Evolutionary conservation across 2,329 filamentous ascomycete genomes (phyloP), one percentile per base, ranked within the genome.

Genomic region (Lachnellula occidentalis): DNA sequence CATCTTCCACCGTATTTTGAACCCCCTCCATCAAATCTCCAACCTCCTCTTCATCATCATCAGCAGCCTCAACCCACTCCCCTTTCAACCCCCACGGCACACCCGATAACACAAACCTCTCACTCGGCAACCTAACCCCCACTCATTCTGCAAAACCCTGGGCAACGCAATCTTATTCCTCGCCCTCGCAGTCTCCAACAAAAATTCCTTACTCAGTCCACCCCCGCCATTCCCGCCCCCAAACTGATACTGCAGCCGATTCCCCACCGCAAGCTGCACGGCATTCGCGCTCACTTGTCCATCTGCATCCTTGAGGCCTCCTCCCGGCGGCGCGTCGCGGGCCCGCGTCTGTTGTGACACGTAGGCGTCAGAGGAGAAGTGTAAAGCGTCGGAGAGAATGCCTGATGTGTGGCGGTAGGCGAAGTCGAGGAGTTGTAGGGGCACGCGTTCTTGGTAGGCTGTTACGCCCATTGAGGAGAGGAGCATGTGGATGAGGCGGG

Each of bases 371-470:
- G 81, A 79, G 5, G 80, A 78, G 24, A 89, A 79, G 65, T 88
- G 85, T 15, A 89, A 72, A 6, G 83, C 85, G 72, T 91, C 87
- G 61, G 76, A 82, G 19, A 92, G 81, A 36, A 92, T 78, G 54
- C 81, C 79, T 1, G 83, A 83, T 9, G 86, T 89, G 76, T 91
- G 88, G 37, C 89, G 84, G 78, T 94, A 94, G 48, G 89, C 87
- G 68, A 92, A 92, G 74, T 94, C 89, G 69, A 94, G 84, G 48
- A 94, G 83, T 55, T 92, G 83, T 0, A 92, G 80, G 0, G 89
- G 89, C 1, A 94, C 88, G 65, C 89, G 88, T 70, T 87, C 82
- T 70, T 92, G 88, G 76, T 90, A 94, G 41, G 85, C 79, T 4
- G 86, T 85, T 9, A 92, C 88, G 66, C 88, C 88, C 65, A 91